Evolutionary conservation across 2,329 filamentous ascomycete genomes (phyloP), one percentile per base, ranked within the genome.

Genomic region (Piedraia hortae): DNA sequence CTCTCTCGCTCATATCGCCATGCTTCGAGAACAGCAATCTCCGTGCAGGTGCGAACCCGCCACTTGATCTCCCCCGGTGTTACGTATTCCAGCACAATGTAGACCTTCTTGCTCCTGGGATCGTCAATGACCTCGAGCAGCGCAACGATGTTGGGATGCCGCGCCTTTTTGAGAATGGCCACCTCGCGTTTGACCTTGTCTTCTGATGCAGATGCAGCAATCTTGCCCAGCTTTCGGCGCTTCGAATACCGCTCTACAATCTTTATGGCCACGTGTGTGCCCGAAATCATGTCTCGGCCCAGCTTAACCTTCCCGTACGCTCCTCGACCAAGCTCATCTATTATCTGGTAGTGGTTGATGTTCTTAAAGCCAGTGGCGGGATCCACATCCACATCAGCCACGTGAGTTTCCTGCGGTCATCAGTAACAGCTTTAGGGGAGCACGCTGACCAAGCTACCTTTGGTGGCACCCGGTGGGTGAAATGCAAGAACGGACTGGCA

Each of bases 301-400:
- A 91, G 58, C 49, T 97, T 97, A 39, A 97, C 85, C 51, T 93
- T 97, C 38, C 85, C 85, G 43, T 97, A 85, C 37, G 90, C 75
- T 22, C 85, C 85, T 27, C 85, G 71, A 24, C 85, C 85, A 24
- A 97, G 74, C 47, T 97, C 85, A 44, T 89, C 74, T 32, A 93
- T 71, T 35, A 97, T 75, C 46, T 91, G 77, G 49, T 97, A 97
- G 41, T 91, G 73, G 39, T 97, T 97, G 54, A 97, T 89, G 23
- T 80, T 59, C 50, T 97, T 97, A 30, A 85, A 74, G 27, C 85
- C 85, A 4, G 82, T 89, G 30, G 77, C 59, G 24, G 62, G 62
- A 44, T 93, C 78, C 30, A 80, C 68, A 38, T 93, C 82, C 34
- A 91, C 75, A 37, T 80, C 68, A 23, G 75, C 80, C 30, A 80